Evolutionary conservation across 2,329 filamentous ascomycete genomes (phyloP).

Genomic region (Neospermospora avenae): DNA sequence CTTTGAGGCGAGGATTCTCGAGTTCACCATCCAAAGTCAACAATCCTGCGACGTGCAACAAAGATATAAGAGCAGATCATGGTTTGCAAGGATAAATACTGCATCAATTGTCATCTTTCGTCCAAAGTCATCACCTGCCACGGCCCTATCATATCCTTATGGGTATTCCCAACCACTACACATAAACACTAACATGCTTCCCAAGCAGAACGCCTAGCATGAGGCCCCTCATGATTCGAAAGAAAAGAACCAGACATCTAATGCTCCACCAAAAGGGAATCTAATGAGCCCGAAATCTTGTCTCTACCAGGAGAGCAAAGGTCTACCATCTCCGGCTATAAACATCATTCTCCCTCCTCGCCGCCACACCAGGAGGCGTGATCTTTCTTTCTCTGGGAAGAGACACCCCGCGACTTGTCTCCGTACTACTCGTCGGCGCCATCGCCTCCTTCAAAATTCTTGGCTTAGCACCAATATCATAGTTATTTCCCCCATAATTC

Average conservation of each 20-base stretch:
- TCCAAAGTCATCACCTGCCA: not conserved
- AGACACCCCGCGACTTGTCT: conserved; percentile 18
- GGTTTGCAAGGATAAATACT: not conserved
- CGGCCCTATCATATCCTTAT: not conserved
- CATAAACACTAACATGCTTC: not conserved
- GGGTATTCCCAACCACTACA: not conserved
- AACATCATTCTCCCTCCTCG: conserved; percentile 31
- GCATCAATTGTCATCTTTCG: not conserved
- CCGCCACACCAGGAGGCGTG: conserved; percentile 18
- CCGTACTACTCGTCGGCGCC: conserved; percentile 9
- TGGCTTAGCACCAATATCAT: conserved; percentile 29
- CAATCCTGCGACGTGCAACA: not conserved
- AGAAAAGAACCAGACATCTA: not conserved
- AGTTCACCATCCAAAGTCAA: not conserved
- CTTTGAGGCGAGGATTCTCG: not conserved
- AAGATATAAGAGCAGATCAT: not conserved
- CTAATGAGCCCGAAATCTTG: not conserved
- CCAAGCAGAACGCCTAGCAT: not conserved
- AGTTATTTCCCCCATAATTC: conserved; percentile 11
- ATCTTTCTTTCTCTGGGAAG: conserved; percentile 21
- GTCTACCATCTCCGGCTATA: conserved; percentile 34
- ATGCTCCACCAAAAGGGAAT: not conserved
- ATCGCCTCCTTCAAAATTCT: conserved; percentile 30
- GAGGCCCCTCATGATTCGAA: not conserved
- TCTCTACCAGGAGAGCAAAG: not conserved